A percentile compares a stretch with the other conserved stretches of the same genome.
These are phyloP conservation scores for Sclerotinia nivalis DNA, from an alignment of 2,329 filamentous ascomycete species.

Conservation along the genomic window DNA sequence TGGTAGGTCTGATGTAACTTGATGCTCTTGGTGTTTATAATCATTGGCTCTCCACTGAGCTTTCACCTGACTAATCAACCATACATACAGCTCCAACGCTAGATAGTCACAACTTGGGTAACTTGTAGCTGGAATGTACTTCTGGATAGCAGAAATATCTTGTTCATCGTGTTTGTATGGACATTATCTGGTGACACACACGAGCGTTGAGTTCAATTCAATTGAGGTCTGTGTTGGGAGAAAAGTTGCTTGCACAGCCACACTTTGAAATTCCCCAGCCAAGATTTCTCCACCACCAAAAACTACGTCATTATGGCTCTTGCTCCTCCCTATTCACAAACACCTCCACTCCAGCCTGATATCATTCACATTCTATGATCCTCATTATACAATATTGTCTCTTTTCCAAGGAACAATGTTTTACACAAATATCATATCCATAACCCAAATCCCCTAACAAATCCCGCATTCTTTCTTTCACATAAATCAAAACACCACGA, in stretches of 20 bases:
- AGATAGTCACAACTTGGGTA: too few species aligned
- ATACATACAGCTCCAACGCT: not conserved
- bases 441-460: not conserved
- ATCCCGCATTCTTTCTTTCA: not conserved
- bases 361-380: not conserved
- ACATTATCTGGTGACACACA: not conserved
- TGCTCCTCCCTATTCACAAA: not conserved
- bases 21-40: not conserved
- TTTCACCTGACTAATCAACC: not conserved
- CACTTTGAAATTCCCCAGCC: not conserved
- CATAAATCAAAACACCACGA: not conserved
- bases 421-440: not conserved
- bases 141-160: not conserved
- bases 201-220: not conserved
- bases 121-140: too few species aligned
- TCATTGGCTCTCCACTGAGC: not conserved
- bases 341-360: slow-evolving; percentile 12
- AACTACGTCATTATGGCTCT: slow-evolving; percentile 13
- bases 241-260: slow-evolving; percentile 11
- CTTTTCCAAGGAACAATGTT: slow-evolving; percentile 16
- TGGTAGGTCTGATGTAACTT: not conserved
- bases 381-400: too few species aligned
- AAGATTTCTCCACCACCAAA: slow-evolving; percentile 2
- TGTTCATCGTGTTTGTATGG: not conserved
- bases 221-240: not conserved